These are phyloP conservation scores for Leptographium wingfieldii DNA, from an alignment of 2,329 filamentous ascomycete species.

Conservation along the genomic window DNA sequence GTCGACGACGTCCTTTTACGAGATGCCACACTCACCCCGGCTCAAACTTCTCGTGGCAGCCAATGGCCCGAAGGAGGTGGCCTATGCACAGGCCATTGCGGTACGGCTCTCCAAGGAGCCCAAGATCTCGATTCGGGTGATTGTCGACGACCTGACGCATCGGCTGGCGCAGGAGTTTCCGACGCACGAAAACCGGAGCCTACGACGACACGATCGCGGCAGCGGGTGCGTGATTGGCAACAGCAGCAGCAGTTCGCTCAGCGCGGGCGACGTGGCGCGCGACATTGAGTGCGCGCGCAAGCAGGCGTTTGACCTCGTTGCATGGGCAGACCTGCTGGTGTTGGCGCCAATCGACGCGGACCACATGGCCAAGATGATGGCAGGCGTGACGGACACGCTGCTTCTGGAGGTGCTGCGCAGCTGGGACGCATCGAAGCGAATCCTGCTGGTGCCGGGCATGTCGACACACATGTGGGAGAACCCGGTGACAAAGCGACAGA, in stretches of 20 bases:
- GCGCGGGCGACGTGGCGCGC: background rate
- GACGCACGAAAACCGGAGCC: conserved; percentile 42
- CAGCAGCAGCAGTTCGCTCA: background rate
- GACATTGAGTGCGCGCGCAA: conserved; percentile 40
- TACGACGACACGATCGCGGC: conserved; percentile 18
- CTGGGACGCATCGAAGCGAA: conserved; percentile 78
- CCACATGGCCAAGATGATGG: conserved; percentile 75
- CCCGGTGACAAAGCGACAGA: conserved; percentile 75
- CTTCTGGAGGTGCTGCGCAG: conserved; percentile 69
- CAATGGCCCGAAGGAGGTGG: conserved; percentile 51
- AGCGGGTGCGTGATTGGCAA: background rate
- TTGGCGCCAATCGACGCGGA: conserved; percentile 78
- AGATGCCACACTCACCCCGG: conserved; percentile 21
- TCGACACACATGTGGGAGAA: conserved; percentile 82
- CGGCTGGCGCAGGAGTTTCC: conserved; percentile 51
- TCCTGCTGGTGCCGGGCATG: conserved; percentile 80
- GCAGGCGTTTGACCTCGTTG: conserved; percentile 55
- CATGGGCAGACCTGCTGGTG: conserved; percentile 81
- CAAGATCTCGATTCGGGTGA: conserved; percentile 47
- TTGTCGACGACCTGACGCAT: conserved; percentile 53
- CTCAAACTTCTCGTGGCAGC: conserved; percentile 52
- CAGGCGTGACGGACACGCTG: conserved; percentile 69
- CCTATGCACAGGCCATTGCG: conserved; percentile 53
- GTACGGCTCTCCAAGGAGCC: conserved; percentile 53
- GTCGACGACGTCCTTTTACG: conserved; percentile 12